A percentile compares a stretch with the other conserved stretches of the same genome.
Evolutionary conservation across 441 rosid species (phyloP).

Genomic region (Viola pubescens): DNA sequence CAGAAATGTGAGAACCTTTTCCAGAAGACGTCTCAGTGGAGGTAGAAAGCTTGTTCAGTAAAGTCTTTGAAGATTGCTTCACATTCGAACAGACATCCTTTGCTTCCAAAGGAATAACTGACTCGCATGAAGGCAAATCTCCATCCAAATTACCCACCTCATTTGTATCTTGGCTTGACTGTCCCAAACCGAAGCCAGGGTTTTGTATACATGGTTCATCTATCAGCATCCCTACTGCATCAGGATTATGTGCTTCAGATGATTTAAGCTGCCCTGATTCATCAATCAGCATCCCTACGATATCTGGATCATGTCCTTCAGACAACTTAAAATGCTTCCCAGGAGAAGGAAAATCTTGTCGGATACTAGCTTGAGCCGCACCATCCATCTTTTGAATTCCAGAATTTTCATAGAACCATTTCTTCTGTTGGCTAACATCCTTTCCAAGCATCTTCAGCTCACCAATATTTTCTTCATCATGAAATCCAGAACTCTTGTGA

Average conservation of each 20-base stretch:
- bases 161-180: constrained; percentile 13
- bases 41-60: constrained; percentile 28
- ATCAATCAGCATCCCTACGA: constrained; percentile 16
- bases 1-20: constrained; percentile 20
- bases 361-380: constrained; percentile 19
- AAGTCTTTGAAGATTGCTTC: constrained; percentile 23
- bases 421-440: constrained; percentile 23
- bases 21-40: constrained; percentile 21
- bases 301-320: constrained; percentile 20
- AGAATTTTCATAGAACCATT: constrained; percentile 22
- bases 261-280: constrained; percentile 7
- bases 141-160: constrained; percentile 11
- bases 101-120: constrained; percentile 21
- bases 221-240: constrained; percentile 3
- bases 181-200: constrained; percentile 21
- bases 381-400: constrained; percentile 22
- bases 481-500: constrained; percentile 13
- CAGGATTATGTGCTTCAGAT: too few relatives aligned
- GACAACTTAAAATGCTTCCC: constrained; percentile 22
- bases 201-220: constrained; percentile 21
- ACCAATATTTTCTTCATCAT: constrained; percentile 23
- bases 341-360: constrained; percentile 22
- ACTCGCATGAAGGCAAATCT: constrained; percentile 20
- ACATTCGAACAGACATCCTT: constrained; percentile 17
- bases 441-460: constrained; percentile 18